Evolutionary conservation across 345 rosid genomes (phyloP), one percentile per base, ranked within the genome.

Genomic region (Melastoma malabathricum): DNA sequence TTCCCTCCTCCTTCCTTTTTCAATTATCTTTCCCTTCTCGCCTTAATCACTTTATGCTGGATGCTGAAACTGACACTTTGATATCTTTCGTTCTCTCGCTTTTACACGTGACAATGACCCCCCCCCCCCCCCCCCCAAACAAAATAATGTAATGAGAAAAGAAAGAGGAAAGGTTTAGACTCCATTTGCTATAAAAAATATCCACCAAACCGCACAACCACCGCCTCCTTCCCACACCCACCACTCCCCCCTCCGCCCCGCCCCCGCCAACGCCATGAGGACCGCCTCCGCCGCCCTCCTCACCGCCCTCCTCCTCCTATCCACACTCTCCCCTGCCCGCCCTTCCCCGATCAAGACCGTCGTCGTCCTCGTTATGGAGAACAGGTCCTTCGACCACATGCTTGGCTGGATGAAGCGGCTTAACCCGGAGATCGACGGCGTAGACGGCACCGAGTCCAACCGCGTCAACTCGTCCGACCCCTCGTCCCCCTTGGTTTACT

Each of bases 371-470:
- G 96, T 90, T 16, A 90, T 86, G 98, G 98, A 90, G 57, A 90
- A 90, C 61, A 68, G 98, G 48, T 90, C 98, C 0, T 86, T 90
- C 48, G 98, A 90, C 54, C 98, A 86, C 78, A 90, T 86, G 96
- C 70, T 90, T 3, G 98, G 98, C 0, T 86, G 98, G 98, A 84
- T 90, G 98, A 90, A 86, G 72, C 80, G 74, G 54, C 63, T 84
- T 54, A 84, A 86, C 78, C 84, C 92, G 1, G 77, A 82, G 20
- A 90, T 90, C 80, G 62, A 86, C 67, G 94, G 96, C 1, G 94
- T 84, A 0, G 77, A 84, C 51, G 96, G 89, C 13, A 65, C 83
- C 1, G 78, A 86, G 15, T 75, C 68, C 19, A 86, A 84, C 62
- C 79, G 51, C 0, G 16, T 80, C 31, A 74, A 74, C 38, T 54